Conservation (phyloP, 2,329 filamentous ascomycete genomes). For the Penicillium concentricum region DNA sequence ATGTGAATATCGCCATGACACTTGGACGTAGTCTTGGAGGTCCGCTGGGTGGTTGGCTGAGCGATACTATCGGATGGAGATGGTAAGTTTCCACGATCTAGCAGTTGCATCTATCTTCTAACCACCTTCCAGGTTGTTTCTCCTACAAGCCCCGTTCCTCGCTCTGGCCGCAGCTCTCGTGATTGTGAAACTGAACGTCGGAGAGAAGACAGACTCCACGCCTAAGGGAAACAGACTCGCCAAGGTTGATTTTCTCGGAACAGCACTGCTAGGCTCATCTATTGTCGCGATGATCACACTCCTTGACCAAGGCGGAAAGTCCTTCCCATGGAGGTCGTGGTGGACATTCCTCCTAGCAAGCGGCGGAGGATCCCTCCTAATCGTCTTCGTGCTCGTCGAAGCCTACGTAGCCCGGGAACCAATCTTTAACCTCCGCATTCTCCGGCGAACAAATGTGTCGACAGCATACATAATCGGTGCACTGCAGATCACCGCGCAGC, state of each 20-base stretch:
- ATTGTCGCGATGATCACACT: conserved; percentile 49
- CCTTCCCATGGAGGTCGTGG: conserved; percentile 34
- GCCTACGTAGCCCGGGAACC: conserved; percentile 33
- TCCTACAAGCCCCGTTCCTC: conserved; percentile 30
- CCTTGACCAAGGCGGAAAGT: conserved; percentile 51
- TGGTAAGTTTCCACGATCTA: conserved; percentile 45
- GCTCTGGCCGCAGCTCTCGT: conserved; percentile 42
- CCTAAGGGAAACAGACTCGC: conserved; percentile 32
- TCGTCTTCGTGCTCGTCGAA: conserved; percentile 33
- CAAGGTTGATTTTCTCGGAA: conserved; percentile 61
- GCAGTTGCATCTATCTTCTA: neutral
- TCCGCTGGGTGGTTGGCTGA: conserved; percentile 59
- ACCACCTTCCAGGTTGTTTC: conserved; percentile 24
- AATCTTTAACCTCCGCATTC: conserved; percentile 37
- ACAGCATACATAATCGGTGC: conserved; percentile 44
- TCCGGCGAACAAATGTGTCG: conserved; percentile 31
- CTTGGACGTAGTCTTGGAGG: conserved; percentile 53
- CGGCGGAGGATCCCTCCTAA: conserved; percentile 12
- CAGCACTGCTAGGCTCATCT: conserved; percentile 45
- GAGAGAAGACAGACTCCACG: neutral
- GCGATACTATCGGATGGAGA: conserved; percentile 65
- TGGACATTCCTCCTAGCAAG: conserved; percentile 18
- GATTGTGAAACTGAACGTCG: conserved; percentile 40
- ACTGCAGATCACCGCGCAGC: conserved; percentile 58
- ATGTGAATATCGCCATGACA: conserved; percentile 53